A percentile compares a stretch with the other conserved stretches of the same genome.
phyloP scores from a whole-genome alignment of 306 rosid genomes.

The Abrus pulchellus region DNA sequence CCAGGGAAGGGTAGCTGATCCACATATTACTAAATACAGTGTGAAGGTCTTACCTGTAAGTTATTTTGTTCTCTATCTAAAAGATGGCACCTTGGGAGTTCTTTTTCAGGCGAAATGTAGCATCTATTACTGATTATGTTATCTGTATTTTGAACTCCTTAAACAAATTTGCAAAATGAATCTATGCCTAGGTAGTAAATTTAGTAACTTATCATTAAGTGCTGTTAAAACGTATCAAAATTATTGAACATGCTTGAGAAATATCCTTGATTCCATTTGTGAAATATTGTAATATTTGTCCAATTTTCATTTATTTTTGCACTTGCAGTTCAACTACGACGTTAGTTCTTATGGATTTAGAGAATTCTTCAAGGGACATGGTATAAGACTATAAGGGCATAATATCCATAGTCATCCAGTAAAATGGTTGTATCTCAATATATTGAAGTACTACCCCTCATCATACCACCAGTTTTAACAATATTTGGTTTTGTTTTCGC shows the following conservation, averaged over 20 bases:
- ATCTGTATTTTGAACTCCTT: not conserved
- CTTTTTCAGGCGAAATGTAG: not conserved
- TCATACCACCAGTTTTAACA: no score
- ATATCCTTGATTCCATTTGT: no score
- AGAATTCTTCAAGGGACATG: conserved; percentile 83
- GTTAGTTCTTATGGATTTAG: conserved; percentile 84
- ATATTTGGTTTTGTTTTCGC: not conserved
- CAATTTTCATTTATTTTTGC: conserved; percentile 37
- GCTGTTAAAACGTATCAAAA: not conserved
- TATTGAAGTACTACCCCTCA: no score
- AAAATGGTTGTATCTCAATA: not conserved
- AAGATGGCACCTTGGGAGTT: not conserved
- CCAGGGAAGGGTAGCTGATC: conserved; percentile 79
- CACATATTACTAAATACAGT: conserved; percentile 76
- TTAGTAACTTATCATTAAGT: conserved; percentile 8
- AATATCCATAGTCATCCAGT: conserved; percentile 15
- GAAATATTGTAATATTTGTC: no score
- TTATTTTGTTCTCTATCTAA: conserved; percentile 14
- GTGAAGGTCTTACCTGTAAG: conserved; percentile 95
- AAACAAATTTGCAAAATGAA: conserved; percentile 1
- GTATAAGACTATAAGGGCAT: conserved; percentile 48
- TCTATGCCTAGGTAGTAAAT: conserved; percentile 11
- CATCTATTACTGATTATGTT: not conserved
- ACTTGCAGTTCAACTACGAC: conserved; percentile 72
- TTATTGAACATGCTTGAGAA: no score